phyloP scores from a whole-genome alignment of 1,284 basidiomycete genomes.

The Hortiboletus rubellus region DNA sequence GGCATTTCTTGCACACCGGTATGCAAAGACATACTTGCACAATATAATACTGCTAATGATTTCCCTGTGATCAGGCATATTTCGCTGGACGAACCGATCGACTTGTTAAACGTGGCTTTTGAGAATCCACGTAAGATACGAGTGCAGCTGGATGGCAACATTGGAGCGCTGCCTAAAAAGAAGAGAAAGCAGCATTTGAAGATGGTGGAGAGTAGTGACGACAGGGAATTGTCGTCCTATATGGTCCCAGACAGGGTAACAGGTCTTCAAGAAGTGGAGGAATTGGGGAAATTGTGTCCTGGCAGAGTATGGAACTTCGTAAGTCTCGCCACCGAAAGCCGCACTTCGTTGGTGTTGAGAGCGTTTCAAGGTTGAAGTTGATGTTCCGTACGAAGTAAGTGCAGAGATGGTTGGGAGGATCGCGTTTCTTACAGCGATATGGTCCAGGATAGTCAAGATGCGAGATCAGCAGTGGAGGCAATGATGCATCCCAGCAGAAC shows the following conservation, averaged over 20 bases:
- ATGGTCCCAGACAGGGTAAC: constrained; percentile 87
- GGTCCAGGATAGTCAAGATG: constrained; percentile 62
- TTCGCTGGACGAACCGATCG: constrained; percentile 78
- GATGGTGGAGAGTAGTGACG: constrained; percentile 9
- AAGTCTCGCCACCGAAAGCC: constrained; percentile 26
- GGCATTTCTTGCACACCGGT: constrained; percentile 78
- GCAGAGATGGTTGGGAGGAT: background rate
- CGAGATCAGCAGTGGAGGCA: constrained; percentile 59
- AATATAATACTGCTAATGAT: constrained; percentile 15
- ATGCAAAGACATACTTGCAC: constrained; percentile 16
- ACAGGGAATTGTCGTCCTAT: constrained; percentile 39
- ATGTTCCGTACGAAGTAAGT: constrained; percentile 79
- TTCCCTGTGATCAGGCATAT: constrained; percentile 52
- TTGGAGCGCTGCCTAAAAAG: constrained; percentile 42
- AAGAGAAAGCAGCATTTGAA: constrained; percentile 40
- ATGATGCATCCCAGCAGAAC: constrained; percentile 82
- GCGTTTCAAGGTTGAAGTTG: constrained; percentile 66
- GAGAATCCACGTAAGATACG: constrained; percentile 82
- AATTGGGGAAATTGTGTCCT: constrained; percentile 73
- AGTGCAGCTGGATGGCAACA: constrained; percentile 48
- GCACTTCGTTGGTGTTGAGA: constrained; percentile 2
- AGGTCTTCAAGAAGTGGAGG: constrained; percentile 74
- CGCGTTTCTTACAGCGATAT: constrained; percentile 5
- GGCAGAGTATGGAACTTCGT: constrained; percentile 88
- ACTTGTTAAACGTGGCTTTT: constrained; percentile 95